Percentiles rank a stretch among this genome's conserved stretches.
Evolutionary conservation across 805 yeast genomes (phyloP).

Genomic region (Saccharomycopsis javanensis): DNA sequence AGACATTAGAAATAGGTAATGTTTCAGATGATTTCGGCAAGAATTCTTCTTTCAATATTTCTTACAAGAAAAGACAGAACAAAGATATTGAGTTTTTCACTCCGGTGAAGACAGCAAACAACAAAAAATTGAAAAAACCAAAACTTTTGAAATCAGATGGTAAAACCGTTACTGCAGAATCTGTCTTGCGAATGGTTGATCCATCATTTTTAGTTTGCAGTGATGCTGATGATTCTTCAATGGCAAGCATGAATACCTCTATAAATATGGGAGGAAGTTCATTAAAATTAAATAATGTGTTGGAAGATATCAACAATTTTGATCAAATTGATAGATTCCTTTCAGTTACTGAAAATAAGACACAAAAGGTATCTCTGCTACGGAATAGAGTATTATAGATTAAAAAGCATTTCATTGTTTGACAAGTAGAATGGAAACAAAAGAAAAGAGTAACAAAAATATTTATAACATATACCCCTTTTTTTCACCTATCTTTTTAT

Average conservation of each 20-base stretch:
- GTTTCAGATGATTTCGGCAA: neutral
- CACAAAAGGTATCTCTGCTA: neutral
- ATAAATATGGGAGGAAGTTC: neutral
- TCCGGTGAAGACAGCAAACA: conserved; percentile 1
- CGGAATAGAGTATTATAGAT: neutral
- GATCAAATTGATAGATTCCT: conserved; percentile 18
- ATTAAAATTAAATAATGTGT: conserved; percentile 8
- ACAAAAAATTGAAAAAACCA: conserved; percentile 18
- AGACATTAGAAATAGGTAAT: conserved; percentile 9
- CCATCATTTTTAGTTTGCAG: conserved; percentile 17
- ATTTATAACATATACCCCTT: neutral
- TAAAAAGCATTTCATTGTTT: neutral
- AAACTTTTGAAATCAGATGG: conserved; percentile 19
- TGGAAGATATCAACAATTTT: conserved; percentile 17
- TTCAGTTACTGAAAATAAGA: neutral
- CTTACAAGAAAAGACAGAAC: conserved; percentile 7
- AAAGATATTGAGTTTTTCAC: conserved; percentile 13
- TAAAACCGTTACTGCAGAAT: conserved; percentile 19
- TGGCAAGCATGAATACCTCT: conserved; percentile 11
- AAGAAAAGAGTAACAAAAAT: neutral
- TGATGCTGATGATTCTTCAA: conserved; percentile 18
- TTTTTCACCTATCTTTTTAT: neutral
- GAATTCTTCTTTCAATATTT: conserved; percentile 12
- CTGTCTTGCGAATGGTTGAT: conserved; percentile 19
- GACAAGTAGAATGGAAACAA: neutral